These are phyloP conservation scores for Purpureocillium takamizusanense DNA, from an alignment of 2,329 filamentous ascomycete species.

Conservation along the genomic window DNA sequence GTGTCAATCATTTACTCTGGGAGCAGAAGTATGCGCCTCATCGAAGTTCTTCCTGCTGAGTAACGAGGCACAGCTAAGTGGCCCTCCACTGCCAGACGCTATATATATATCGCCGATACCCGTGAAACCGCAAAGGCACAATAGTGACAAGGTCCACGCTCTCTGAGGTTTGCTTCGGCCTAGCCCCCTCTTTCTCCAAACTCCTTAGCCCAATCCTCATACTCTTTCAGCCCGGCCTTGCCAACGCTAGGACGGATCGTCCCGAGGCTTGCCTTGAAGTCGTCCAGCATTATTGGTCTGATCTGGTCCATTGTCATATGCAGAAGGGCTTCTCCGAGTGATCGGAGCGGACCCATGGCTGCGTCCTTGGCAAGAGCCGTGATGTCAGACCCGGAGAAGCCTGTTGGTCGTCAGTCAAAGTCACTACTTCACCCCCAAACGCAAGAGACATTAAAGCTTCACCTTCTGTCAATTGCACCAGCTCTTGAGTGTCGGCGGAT, in stretches of 20 bases:
- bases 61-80: too few species aligned
- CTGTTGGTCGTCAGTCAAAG: conserved; percentile 31
- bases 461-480: conserved; percentile 84
- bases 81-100: too few species aligned
- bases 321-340: conserved; percentile 79
- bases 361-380: conserved; percentile 95
- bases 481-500: conserved; percentile 58
- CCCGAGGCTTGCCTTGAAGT: conserved; percentile 75
- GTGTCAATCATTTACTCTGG: too few species aligned
- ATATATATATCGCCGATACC: too few species aligned
- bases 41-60: too few species aligned
- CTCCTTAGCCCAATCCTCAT: conserved; percentile 88
- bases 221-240: conserved; percentile 73
- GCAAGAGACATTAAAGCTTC: too few species aligned
- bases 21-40: too few species aligned
- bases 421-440: too few species aligned
- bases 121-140: too few species aligned
- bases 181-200: conserved; percentile 88
- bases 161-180: neutral
- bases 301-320: conserved; percentile 94
- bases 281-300: conserved; percentile 68
- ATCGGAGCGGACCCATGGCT: conserved; percentile 90
- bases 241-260: conserved; percentile 89
- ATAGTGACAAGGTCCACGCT: too few species aligned
- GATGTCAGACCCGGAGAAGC: conserved; percentile 96